Conservation (phyloP, 2,329 filamentous ascomycete species). For the Pseudocercospora vitis region DNA sequence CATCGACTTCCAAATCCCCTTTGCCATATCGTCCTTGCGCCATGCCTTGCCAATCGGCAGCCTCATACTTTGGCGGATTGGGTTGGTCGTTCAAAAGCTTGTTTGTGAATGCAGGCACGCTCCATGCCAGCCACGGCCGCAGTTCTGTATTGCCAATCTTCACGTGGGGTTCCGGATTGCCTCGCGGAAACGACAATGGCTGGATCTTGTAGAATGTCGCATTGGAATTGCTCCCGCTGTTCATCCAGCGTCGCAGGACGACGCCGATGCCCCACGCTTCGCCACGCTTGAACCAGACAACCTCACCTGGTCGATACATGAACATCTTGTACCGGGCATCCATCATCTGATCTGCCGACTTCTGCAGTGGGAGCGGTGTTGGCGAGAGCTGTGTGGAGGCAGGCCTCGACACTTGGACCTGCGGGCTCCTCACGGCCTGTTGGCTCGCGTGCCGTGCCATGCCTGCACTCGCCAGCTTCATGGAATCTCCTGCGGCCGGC, state of each 20-base stretch:
- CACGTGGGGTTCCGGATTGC: slow-evolving; percentile 38
- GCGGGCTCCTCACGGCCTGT: slow-evolving; percentile 22
- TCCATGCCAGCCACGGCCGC: slow-evolving; percentile 61
- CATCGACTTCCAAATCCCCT: slow-evolving; percentile 57
- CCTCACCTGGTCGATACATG: slow-evolving; percentile 55
- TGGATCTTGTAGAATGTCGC: slow-evolving; percentile 36
- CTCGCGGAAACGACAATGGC: slow-evolving; percentile 45
- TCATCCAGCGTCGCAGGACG: slow-evolving; percentile 48
- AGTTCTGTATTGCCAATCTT: slow-evolving; percentile 48
- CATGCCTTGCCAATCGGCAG: slow-evolving; percentile 52
- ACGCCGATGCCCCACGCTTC: slow-evolving; percentile 57
- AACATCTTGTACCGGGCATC: slow-evolving; percentile 52
- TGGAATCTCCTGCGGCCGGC: not conserved
- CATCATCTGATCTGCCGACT: slow-evolving; percentile 50
- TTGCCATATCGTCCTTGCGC: slow-evolving; percentile 45
- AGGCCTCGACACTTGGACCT: slow-evolving; percentile 13
- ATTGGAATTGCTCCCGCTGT: slow-evolving; percentile 9
- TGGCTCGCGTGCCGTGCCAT: slow-evolving; percentile 16
- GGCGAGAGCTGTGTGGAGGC: slow-evolving; percentile 33
- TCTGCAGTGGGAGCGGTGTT: slow-evolving; percentile 43
- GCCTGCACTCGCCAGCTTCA: not conserved
- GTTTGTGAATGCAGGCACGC: slow-evolving; percentile 54
- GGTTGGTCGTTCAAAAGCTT: slow-evolving; percentile 44
- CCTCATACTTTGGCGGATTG: slow-evolving; percentile 46
- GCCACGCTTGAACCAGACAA: slow-evolving; percentile 57